These are phyloP conservation scores for Chamaecrista fasciculata DNA, from an alignment of 306 rosid species.

Conservation along the genomic window DNA sequence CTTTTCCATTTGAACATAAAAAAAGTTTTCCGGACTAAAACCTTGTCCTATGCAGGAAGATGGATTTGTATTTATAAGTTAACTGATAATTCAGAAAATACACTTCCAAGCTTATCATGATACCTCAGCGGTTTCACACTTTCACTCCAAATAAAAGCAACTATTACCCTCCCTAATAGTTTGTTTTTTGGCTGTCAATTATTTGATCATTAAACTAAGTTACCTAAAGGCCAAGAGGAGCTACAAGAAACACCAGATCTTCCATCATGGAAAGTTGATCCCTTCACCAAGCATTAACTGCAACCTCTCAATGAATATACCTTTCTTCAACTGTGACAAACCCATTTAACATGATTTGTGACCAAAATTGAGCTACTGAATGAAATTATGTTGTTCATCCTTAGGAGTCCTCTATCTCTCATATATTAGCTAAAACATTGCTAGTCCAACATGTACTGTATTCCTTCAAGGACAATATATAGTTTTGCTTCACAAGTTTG, in stretches of 20 bases:
- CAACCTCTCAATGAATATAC: constrained; percentile 3
- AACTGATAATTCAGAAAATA: neutral
- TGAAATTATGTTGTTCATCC: neutral
- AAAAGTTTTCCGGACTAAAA: neutral
- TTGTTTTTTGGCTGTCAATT: no score
- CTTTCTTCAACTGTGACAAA: neutral
- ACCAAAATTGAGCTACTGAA: neutral
- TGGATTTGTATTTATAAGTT: no score
- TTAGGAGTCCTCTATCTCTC: neutral
- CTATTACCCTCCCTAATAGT: neutral
- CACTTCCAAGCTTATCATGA: neutral
- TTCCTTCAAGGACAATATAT: neutral
- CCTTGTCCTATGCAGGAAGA: neutral
- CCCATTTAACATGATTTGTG: neutral
- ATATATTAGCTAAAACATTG: neutral
- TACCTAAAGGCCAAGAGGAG: neutral
- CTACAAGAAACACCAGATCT: neutral
- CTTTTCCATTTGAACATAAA: no score
- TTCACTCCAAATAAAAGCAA: neutral
- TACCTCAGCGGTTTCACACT: neutral
- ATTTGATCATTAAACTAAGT: neutral
- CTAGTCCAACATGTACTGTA: neutral
- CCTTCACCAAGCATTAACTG: neutral
- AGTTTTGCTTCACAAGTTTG: neutral
- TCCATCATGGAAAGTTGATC: neutral